These are phyloP conservation scores for Coemansia sp. DNA, from an alignment of 192 early-diverging fungal genomes.

Conservation along the genomic window DNA sequence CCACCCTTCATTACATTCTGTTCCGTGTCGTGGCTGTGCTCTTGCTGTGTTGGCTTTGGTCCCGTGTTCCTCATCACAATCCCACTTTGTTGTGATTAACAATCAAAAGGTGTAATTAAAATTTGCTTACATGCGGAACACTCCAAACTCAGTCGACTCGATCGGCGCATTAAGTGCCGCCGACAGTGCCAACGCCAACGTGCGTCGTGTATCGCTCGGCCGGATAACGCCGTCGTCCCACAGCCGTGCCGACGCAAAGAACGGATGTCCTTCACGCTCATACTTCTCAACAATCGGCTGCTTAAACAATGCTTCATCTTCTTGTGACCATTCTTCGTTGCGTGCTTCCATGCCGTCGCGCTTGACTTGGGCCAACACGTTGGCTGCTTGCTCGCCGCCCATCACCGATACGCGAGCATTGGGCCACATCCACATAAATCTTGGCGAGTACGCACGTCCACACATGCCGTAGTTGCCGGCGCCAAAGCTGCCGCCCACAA, in stretches of 20 bases:
- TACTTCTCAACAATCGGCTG: slow-evolving; percentile 77
- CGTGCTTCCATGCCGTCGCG: slow-evolving; percentile 77
- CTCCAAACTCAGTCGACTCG: slow-evolving; percentile 79
- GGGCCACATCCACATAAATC: slow-evolving; percentile 98
- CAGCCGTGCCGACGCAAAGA: slow-evolving; percentile 82
- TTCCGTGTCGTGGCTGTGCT: too few relatives aligned
- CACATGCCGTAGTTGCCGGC: slow-evolving; percentile 99
- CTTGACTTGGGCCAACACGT: slow-evolving; percentile 85
- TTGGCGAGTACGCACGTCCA: slow-evolving; percentile 85
- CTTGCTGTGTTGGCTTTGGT: too few relatives aligned
- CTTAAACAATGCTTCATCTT: slow-evolving; percentile 83
- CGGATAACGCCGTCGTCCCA: slow-evolving; percentile 97
- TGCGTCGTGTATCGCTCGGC: slow-evolving; percentile 81
- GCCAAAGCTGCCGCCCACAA: slow-evolving; percentile 72
- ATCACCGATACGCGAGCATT: slow-evolving; percentile 92
- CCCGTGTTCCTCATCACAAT: too few relatives aligned
- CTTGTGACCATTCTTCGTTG: slow-evolving; percentile 71
- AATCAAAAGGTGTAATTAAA: too few relatives aligned
- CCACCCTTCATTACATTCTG: too few relatives aligned
- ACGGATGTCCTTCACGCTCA: slow-evolving; percentile 93
- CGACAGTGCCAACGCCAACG: slow-evolving; percentile 81
- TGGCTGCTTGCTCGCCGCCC: slow-evolving; percentile 96
- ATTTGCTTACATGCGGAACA: slow-evolving; percentile 85
- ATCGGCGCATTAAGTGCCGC: slow-evolving; percentile 74
- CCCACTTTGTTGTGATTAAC: too few relatives aligned